Evolutionary conservation across 208 protist species (phyloP), one percentile per base, ranked within the genome.

Genomic region (Naegleria fowleri): DNA sequence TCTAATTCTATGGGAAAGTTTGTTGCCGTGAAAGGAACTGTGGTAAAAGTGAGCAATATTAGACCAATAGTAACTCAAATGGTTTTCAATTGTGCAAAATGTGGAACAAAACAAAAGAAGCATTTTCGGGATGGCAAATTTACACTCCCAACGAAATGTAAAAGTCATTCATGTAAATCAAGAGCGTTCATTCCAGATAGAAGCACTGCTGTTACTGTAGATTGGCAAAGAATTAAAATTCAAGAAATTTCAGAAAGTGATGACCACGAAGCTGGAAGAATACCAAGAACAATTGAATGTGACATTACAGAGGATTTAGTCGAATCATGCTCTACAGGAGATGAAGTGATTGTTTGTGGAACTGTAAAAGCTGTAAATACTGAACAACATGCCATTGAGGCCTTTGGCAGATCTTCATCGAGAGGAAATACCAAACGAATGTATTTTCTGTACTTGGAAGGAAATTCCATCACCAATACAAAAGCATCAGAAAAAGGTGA

Each of bases 201-300:
- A 16, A 55, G 6, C 5, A 90, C 43, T 83, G 91, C 91, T 33
- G 2, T 48, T 0, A 90, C 91, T 19, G 5, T 55, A 1, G 91
- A 92, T 92, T 92, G 91, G 91, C 91, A 92, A 85, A 90, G 75
- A 52, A 76, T 92, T 41, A 93, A 91, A 29, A 43, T 98, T 85
- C 96, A 98, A 92, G 97, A 98, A 91, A 91, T 95, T 16, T n/a
- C 95, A 15, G 91, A 90, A 25, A 92, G 93, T 22, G 93, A 93
- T 38, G 39, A 43, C 36, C 5, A 90, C 48, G 93, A 94, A 59
- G 91, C 93, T n/a, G 96, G 96, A 39, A 92, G 97, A 43, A 94
- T 98, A 29, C 97, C 97, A 11, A 91, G 96, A 51, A 96, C 93
- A 9, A 48, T 91, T n/a, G 90, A 91, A 38, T 67, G 36, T 51